Conservation (phyloP, 495 filamentous ascomycete species). For the Penicillium macrosclerotiorum region DNA sequence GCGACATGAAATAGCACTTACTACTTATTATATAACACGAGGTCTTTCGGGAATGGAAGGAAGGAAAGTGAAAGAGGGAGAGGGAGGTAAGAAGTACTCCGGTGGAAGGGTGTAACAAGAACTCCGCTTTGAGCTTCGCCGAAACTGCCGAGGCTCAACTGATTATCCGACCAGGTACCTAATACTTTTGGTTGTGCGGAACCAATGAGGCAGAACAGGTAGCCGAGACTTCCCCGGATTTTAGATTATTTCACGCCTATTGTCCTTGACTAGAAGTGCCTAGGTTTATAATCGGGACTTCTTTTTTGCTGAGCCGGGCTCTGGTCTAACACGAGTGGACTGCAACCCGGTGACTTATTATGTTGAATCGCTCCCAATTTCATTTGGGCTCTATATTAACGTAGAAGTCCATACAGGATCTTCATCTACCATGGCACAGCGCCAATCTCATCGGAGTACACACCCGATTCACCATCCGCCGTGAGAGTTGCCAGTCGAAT, state of each 20-base stretch:
- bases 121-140: conserved; percentile 23
- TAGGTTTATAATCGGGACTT: conserved; percentile 12
- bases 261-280: conserved; percentile 4
- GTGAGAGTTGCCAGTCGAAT: conserved; percentile 23
- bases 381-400: no score
- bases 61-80: conserved; percentile 1
- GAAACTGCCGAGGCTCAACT: conserved; percentile 27
- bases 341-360: not conserved
- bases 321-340: no score
- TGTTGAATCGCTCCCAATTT: not conserved
- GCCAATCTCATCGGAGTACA: conserved; percentile 22
- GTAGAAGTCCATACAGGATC: no score
- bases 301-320: no score
- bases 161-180: conserved; percentile 13
- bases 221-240: conserved; percentile 1
- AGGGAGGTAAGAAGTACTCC: not conserved
- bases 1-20: no score
- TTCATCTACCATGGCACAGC: conserved; percentile 20
- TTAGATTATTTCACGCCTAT: not conserved
- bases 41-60: not conserved
- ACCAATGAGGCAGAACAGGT: no score
- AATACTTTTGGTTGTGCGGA: conserved; percentile 8
- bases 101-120: not conserved
- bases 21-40: conserved; percentile 6
- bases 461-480: conserved; percentile 23